Conservation (phyloP, 2,329 filamentous ascomycete species). For the Alternaria consortialis region DNA sequence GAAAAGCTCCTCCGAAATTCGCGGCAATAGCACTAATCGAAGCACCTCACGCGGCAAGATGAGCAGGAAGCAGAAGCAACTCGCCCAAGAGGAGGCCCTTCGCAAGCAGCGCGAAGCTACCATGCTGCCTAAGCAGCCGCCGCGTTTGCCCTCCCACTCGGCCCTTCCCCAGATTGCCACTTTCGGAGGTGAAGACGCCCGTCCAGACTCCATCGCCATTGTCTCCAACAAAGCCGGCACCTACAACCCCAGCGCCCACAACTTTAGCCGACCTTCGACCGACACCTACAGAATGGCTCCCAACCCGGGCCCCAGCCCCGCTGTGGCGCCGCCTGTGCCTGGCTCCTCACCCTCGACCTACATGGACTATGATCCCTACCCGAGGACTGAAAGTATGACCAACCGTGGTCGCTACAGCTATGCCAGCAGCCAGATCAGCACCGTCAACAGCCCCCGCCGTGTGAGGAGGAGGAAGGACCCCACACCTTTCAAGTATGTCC, state of each 20-base stretch:
- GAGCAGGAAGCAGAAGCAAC: conserved; percentile 67
- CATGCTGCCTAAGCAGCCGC: conserved; percentile 66
- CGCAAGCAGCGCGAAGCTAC: conserved; percentile 65
- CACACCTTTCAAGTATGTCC: conserved; percentile 94
- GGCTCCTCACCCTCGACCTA: conserved; percentile 48
- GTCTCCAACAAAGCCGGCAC: conserved; percentile 65
- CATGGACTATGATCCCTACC: conserved; percentile 77
- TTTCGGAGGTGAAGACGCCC: conserved; percentile 69
- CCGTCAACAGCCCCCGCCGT: conserved; percentile 90
- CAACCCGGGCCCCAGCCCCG: conserved; percentile 22
- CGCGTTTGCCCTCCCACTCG: conserved; percentile 63
- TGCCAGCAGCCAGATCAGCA: conserved; percentile 88
- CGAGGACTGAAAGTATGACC: conserved; percentile 92
- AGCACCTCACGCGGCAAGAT: conserved; percentile 50
- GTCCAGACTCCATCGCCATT: conserved; percentile 70
- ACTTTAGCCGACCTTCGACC: conserved; percentile 50
- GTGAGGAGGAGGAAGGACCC: conserved; percentile 96
- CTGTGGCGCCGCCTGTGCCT: conserved; percentile 63
- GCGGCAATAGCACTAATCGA: conserved; percentile 28
- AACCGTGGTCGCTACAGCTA: conserved; percentile 96
- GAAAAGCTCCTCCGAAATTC: conserved; percentile 31
- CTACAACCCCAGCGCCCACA: conserved; percentile 38
- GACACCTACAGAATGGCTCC: conserved; percentile 52
- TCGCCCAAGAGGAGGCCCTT: conserved; percentile 61
- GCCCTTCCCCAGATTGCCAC: conserved; percentile 61